Conservation (phyloP, 495 filamentous ascomycete species). For the Tricharina praecox region DNA sequence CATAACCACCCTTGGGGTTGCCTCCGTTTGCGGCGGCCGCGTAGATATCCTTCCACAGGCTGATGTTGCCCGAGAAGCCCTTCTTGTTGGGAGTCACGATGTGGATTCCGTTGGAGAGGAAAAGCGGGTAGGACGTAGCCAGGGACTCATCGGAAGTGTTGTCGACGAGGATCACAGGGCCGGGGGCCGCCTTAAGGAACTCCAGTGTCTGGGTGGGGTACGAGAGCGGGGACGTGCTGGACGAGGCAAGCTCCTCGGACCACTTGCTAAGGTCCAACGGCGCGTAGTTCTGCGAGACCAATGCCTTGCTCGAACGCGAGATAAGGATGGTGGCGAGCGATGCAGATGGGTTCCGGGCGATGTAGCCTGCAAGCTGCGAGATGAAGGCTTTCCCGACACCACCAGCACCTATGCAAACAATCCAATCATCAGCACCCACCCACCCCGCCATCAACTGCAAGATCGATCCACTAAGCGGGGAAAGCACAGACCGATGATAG, state of each 20-base stretch:
- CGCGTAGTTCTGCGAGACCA: slow-evolving; percentile 46
- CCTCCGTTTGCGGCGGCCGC: slow-evolving; percentile 33
- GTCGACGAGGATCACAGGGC: slow-evolving; percentile 66
- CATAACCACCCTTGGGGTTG: slow-evolving; percentile 43
- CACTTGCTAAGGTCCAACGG: slow-evolving; percentile 39
- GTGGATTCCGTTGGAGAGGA: slow-evolving; percentile 62
- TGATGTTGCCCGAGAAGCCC: slow-evolving; percentile 61
- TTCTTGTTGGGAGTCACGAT: slow-evolving; percentile 97
- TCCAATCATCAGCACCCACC: neutral
- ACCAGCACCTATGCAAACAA: slow-evolving; percentile 49
- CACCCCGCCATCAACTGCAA: neutral
- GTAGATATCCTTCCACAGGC: slow-evolving; percentile 72
- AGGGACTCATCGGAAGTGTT: slow-evolving; percentile 78
- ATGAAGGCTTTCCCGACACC: slow-evolving; percentile 89
- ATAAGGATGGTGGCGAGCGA: slow-evolving; percentile 61
- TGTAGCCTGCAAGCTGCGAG: slow-evolving; percentile 46
- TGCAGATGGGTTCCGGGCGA: slow-evolving; percentile 33
- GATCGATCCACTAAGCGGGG: neutral
- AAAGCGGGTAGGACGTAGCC: slow-evolving; percentile 58
- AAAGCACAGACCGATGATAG: slow-evolving; percentile 29
- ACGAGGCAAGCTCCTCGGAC: slow-evolving; percentile 35
- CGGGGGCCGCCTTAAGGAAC: slow-evolving; percentile 53
- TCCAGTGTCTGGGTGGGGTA: slow-evolving; percentile 45
- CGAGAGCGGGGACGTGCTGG: slow-evolving; percentile 37
- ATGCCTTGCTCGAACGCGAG: slow-evolving; percentile 58